Percentiles rank a stretch among this genome's conserved stretches.
These are phyloP conservation scores for Termitomyces sp. DNA, from an alignment of 768 basidiomycete genomes.

Conservation along the genomic window DNA sequence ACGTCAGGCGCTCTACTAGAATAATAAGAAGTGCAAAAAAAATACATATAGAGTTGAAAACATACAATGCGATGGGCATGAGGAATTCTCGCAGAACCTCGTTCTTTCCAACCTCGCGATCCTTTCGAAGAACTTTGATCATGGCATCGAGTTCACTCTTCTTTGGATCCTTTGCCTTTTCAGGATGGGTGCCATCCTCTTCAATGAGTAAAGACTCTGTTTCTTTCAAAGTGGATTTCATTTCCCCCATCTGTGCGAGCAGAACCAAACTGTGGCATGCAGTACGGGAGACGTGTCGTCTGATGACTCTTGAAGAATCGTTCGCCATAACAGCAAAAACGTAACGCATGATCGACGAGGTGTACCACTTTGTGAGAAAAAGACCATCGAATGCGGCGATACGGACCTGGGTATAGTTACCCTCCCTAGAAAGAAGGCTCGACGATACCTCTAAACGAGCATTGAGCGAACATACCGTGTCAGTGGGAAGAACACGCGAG, in stretches of 20 bases:
- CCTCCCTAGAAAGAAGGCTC: conserved; percentile 59
- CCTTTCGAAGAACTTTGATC: conserved; percentile 85
- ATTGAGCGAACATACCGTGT: conserved; percentile 58
- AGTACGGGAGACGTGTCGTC: conserved; percentile 82
- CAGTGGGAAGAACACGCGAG: conserved; percentile 77
- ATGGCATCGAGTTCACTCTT: conserved; percentile 80
- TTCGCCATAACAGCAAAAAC: conserved; percentile 81
- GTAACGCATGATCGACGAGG: conserved; percentile 80
- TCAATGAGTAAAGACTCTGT: conserved; percentile 77
- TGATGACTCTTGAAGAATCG: conserved; percentile 78
- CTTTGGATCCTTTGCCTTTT: conserved; percentile 70
- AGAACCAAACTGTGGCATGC: conserved; percentile 85
- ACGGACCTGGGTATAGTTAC: conserved; percentile 89
- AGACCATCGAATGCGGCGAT: conserved; percentile 93
- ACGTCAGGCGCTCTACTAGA: conserved; percentile 57
- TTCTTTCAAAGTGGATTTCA: conserved; percentile 73
- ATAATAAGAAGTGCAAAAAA: conserved; percentile 10
- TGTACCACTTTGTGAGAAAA: conserved; percentile 85
- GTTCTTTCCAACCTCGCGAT: conserved; percentile 79
- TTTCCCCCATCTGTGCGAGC: conserved; percentile 85
- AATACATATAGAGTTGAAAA: conserved; percentile 21
- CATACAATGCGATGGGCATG: conserved; percentile 77
- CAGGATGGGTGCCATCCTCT: conserved; percentile 73
- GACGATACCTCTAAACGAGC: not conserved
- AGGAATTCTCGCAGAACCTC: conserved; percentile 74